These are phyloP conservation scores for Ceratobasidium sp. DNA, from an alignment of 1,284 basidiomycete species.

Conservation along the genomic window DNA sequence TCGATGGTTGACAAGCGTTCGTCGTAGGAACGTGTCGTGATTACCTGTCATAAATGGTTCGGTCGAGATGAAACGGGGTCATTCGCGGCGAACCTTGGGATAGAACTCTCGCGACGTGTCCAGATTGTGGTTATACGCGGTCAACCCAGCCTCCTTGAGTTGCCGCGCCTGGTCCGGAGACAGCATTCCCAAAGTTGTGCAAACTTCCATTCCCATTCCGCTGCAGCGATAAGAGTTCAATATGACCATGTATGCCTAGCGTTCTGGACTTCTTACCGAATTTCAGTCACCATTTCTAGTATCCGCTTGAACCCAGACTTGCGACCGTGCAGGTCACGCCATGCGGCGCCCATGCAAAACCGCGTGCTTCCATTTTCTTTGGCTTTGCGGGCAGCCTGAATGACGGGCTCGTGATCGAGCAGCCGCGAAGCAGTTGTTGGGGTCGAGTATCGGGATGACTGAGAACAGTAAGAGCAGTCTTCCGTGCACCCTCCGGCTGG, in stretches of 20 bases:
- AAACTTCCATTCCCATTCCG: constrained; percentile 96
- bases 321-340: constrained; percentile 93
- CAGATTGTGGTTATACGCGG: constrained; percentile 98
- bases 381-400: constrained; percentile 90
- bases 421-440: constrained; percentile 88
- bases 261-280: constrained; percentile 47
- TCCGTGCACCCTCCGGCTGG: constrained; percentile 93
- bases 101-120: constrained; percentile 98
- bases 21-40: constrained; percentile 94
- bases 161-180: constrained; percentile 91
- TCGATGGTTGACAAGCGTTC: constrained; percentile 91
- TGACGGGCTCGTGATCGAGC: constrained; percentile 91
- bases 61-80: not conserved
- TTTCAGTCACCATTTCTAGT: constrained; percentile 84
- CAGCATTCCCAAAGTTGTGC: constrained; percentile 98
- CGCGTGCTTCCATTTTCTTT: constrained; percentile 97
- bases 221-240: constrained; percentile 61
- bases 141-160: constrained; percentile 94
- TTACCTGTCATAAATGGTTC: constrained; percentile 70
- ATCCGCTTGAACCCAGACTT: constrained; percentile 95
- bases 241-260: constrained; percentile 16
- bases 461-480: constrained; percentile 99
- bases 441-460: constrained; percentile 92
- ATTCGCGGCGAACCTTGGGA: constrained; percentile 69
- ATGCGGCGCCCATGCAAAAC: constrained; percentile 99